Conservation (phyloP, 1,284 basidiomycete species). For the Ustilago lituana region DNA sequence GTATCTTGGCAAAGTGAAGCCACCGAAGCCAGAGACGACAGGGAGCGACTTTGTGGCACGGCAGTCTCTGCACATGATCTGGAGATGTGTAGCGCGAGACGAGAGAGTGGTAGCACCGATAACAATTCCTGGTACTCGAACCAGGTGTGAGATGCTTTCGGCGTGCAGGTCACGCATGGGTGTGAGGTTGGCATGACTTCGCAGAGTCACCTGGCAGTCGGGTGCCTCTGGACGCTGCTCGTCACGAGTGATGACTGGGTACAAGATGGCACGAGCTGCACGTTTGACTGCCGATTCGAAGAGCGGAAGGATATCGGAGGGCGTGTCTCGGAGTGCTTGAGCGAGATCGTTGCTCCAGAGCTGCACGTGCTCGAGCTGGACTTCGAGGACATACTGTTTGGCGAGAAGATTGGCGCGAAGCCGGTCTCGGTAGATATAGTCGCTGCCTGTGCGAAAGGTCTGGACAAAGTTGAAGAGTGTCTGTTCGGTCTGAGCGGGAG, state of each 20-base stretch:
- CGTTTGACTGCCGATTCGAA: slow-evolving; percentile 64
- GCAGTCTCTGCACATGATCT: slow-evolving; percentile 92
- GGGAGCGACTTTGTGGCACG: slow-evolving; percentile 76
- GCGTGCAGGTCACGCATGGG: slow-evolving; percentile 87
- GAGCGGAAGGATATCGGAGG: slow-evolving; percentile 87
- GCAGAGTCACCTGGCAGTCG: slow-evolving; percentile 87
- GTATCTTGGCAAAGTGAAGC: slow-evolving; percentile 70
- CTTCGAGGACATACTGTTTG: slow-evolving; percentile 89
- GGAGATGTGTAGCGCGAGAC: slow-evolving; percentile 88
- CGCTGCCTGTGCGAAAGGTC: slow-evolving; percentile 64
- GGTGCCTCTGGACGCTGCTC: slow-evolving; percentile 69
- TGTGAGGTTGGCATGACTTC: slow-evolving; percentile 83
- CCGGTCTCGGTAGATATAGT: slow-evolving; percentile 76
- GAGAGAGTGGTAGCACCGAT: slow-evolving; percentile 95
- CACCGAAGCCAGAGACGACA: slow-evolving; percentile 85
- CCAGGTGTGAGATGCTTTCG: slow-evolving; percentile 91
- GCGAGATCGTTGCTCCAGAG: slow-evolving; percentile 94
- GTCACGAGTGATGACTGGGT: slow-evolving; percentile 57
- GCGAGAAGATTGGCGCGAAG: slow-evolving; percentile 87
- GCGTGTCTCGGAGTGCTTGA: slow-evolving; percentile 86
- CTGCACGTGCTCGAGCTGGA: slow-evolving; percentile 88
- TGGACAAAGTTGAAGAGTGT: slow-evolving; percentile 66
- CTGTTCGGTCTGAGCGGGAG: slow-evolving; percentile 63
- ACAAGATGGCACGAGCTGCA: slow-evolving; percentile 61
- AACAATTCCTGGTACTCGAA: slow-evolving; percentile 96